These are phyloP conservation scores for Neurospora hispaniola DNA, from an alignment of 495 filamentous ascomycete genomes.

Conservation along the genomic window DNA sequence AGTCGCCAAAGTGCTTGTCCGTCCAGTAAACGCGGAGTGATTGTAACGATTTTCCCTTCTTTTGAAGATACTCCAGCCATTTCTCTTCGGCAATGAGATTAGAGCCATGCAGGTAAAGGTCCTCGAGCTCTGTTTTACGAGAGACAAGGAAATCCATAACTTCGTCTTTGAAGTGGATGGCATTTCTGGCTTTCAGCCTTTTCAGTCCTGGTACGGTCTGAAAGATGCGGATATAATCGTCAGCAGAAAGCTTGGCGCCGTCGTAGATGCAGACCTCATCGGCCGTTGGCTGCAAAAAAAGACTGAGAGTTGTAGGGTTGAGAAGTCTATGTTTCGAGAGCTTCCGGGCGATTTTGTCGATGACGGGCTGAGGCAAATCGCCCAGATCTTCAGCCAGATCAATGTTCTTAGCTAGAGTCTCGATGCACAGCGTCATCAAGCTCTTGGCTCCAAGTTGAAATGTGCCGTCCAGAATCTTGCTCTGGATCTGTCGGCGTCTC, in stretches of 20 bases:
- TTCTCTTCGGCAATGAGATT: constrained; percentile 64
- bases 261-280: constrained; percentile 69
- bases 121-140: constrained; percentile 50
- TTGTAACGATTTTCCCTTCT: constrained; percentile 50
- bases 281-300: constrained; percentile 63
- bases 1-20: constrained; percentile 51
- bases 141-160: constrained; percentile 71
- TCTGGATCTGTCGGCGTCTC: constrained; percentile 60
- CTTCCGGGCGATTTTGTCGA: constrained; percentile 69
- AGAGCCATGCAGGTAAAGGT: constrained; percentile 58
- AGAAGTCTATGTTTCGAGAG: constrained; percentile 70
- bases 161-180: constrained; percentile 76
- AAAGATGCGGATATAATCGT: constrained; percentile 74
- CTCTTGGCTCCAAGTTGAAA: constrained; percentile 57
- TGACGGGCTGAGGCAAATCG: constrained; percentile 54
- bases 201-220: constrained; percentile 58
- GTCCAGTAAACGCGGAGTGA: constrained; percentile 63
- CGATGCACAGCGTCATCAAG: constrained; percentile 68
- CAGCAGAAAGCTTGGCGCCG: constrained; percentile 57
- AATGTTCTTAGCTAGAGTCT: constrained; percentile 76
- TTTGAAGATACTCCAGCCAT: constrained; percentile 56
- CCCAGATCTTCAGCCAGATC: constrained; percentile 74
- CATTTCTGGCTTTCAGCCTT: constrained; percentile 62
- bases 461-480: constrained; percentile 66
- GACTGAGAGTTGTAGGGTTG: constrained; percentile 54